These are phyloP conservation scores for Cryomyces minteri DNA, from an alignment of 495 filamentous ascomycete species.

Conservation along the genomic window DNA sequence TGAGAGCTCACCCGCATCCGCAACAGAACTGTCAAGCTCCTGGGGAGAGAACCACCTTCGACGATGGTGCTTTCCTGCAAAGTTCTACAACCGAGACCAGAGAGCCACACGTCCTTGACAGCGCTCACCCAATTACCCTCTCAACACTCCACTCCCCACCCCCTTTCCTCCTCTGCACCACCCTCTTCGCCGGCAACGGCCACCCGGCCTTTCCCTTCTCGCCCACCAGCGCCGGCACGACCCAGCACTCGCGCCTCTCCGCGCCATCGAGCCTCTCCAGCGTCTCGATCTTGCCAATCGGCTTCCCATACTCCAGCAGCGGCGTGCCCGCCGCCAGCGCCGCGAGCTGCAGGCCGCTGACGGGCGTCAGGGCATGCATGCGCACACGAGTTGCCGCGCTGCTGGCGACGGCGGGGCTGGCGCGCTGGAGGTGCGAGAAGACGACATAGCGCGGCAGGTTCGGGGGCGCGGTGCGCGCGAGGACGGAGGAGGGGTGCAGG, in stretches of 20 bases:
- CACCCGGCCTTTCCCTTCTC: constrained; percentile 50
- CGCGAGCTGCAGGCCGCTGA: constrained; percentile 59
- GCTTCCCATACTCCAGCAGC: constrained; percentile 71
- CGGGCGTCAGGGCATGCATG: constrained; percentile 71
- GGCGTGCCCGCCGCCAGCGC: constrained; percentile 72
- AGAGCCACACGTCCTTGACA: constrained; percentile 8
- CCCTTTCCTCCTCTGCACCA: constrained; percentile 54
- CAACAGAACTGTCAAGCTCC: too few species aligned
- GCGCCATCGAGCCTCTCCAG: constrained; percentile 29
- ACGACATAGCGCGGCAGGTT: constrained; percentile 74
- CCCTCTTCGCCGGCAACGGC: constrained; percentile 67
- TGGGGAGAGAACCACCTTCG: too few species aligned
- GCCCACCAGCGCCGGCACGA: constrained; percentile 52
- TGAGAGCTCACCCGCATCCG: too few species aligned
- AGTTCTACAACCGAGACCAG: too few species aligned
- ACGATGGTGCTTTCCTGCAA: too few species aligned
- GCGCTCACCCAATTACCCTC: constrained; percentile 34
- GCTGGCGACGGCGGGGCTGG: constrained; percentile 26
- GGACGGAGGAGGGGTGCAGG: constrained; percentile 65
- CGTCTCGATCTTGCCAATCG: constrained; percentile 57
- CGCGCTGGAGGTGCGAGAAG: constrained; percentile 68
- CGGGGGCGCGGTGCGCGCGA: constrained; percentile 43
- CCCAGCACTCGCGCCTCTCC: constrained; percentile 57
- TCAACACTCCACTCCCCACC: constrained; percentile 66
- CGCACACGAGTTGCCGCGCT: constrained; percentile 39